Base-by-base conservation (phyloP, 306 rosid species). In the Lotus japonicus region DNA sequence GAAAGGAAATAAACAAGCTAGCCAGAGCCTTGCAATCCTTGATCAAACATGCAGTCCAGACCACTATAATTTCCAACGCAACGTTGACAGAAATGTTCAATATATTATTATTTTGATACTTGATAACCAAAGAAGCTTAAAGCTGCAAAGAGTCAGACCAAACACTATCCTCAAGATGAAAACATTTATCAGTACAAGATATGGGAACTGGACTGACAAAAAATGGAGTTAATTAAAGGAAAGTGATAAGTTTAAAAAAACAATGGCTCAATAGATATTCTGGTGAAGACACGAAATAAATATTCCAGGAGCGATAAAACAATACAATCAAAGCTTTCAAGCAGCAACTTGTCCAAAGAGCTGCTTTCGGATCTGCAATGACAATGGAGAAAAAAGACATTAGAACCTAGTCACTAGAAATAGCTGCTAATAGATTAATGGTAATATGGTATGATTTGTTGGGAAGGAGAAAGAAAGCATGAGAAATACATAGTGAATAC, bases 301-400 rank as follows among this genome's bases (percentile, higher is more conserved):
- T 72, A 80, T 56, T 66, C 66, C 48, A 42, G 21, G 72, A 74
- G 79, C 64, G 66, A 60, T 38, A 13, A 50, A 74, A 45, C 68
- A 64, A 71, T 14, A 53, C 58, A 66, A 70, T 49, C 75, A 41
- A 64, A 54, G 82, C 67, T 84, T 59, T 88, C 76, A 90, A 53
- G 83, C 90, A 75, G 68, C 83, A 80, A 79, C 82, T 77, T 85
- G 80, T 69, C 88, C 85, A 18, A 81, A 88, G 14, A 91, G 94
- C 79, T 68, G 83, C 80, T 82, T 86, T 67, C 97, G 91, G 85
- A 91, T 91, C 97, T 91, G 94, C 87, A 73, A 74, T 1, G 53
- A 31, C 36, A 31, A 31, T 7, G 36, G 36, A 74, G 49, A 79
- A 67, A 50, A 73, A 55, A 54, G 0, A 0, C 51, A 44, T 61